Evolutionary conservation across 306 rosid species (phyloP), one percentile per base, ranked within the genome.

Genomic region (Trifolium repens): DNA sequence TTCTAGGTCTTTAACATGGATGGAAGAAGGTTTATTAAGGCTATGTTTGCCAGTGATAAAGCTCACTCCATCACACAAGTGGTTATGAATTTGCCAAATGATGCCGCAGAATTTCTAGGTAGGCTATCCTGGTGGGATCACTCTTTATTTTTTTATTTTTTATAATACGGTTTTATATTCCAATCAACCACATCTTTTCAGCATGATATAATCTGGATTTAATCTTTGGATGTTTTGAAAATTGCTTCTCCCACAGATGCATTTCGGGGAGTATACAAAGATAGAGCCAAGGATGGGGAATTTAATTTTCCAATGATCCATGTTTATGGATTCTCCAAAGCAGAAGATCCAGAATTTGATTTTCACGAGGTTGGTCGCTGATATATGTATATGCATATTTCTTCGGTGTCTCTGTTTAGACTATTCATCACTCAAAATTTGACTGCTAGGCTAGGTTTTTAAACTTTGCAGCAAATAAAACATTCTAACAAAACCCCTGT

Each of bases 311-410:
- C 98, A 6, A 77, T 13, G 82, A 91, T 94, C 79, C 97, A 90
- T 78, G 94, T 91, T 76, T 94, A 91, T 70, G 98, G 97, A 82
- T 94, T 94, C 88, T 91, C 98, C 81, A 94, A 88, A 86, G 96
- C 98, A 8, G 82, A 50, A 67, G 98, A 94, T 87, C 98, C 98
- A 16, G 98, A 94, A 81, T 94, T 94, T 66, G 94, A 94, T 69
- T 94, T 91, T 82, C 97, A 94, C 0, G 91, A 90, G 98, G 97
- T 91, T 81, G 17, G 78, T 74, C 61, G 71, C 70, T 50, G 40
- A 47, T 75, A 37, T 35, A 24, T n/a, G 35, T 63, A 24, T 69
- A 47, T 55, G 39, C 60, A 71, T 77, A 42, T 77, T 71, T 65
- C 24, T 34, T 17, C 6, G 14, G 64, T 19, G n/a, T 66, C 67